Evolutionary conservation across 2,329 filamentous ascomycete genomes (phyloP).

Genomic region (Ustulina deusta): DNA sequence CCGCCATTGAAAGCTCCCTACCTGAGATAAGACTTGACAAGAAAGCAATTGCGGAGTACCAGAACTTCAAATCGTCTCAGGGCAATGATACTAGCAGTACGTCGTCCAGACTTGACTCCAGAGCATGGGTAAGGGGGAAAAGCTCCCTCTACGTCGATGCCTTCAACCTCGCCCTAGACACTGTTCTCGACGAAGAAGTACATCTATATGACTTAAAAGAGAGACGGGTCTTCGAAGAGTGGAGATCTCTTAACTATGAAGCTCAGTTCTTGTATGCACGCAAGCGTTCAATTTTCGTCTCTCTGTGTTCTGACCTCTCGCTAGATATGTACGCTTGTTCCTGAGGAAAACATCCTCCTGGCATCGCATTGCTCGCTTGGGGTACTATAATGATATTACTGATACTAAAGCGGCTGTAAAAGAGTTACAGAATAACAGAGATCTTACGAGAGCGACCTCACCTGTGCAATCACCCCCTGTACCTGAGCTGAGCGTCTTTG

Average conservation of each 20-base stretch:
- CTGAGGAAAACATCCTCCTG: slow-evolving; percentile 90
- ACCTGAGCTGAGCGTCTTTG: slow-evolving; percentile 48
- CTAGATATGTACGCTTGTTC: slow-evolving; percentile 90
- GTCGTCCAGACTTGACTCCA: slow-evolving; percentile 61
- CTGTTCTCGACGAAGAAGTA: slow-evolving; percentile 87
- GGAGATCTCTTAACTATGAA: slow-evolving; percentile 81
- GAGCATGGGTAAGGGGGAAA: slow-evolving; percentile 78
- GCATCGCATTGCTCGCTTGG: slow-evolving; percentile 83
- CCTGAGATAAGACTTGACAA: slow-evolving; percentile 75
- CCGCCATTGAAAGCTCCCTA: slow-evolving; percentile 78
- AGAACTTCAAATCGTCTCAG: slow-evolving; percentile 73
- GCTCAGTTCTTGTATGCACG: slow-evolving; percentile 85
- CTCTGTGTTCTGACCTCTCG: slow-evolving; percentile 33
- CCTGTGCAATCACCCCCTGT: slow-evolving; percentile 35
- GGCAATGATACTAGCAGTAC: slow-evolving; percentile 59
- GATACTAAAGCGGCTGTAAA: slow-evolving; percentile 75
- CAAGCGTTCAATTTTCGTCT: slow-evolving; percentile 7
- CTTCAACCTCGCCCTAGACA: slow-evolving; percentile 91
- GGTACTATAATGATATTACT: slow-evolving; percentile 85
- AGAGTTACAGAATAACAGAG: slow-evolving; percentile 69
- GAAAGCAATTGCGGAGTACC: slow-evolving; percentile 83
- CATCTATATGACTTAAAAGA: slow-evolving; percentile 89
- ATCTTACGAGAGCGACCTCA: slow-evolving; percentile 61
- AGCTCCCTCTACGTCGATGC: slow-evolving; percentile 97
- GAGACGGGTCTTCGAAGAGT: slow-evolving; percentile 78